Evolutionary conservation across 176 grass and related monocot genomes (phyloP).

Genomic region (Elaeis guineensis): DNA sequence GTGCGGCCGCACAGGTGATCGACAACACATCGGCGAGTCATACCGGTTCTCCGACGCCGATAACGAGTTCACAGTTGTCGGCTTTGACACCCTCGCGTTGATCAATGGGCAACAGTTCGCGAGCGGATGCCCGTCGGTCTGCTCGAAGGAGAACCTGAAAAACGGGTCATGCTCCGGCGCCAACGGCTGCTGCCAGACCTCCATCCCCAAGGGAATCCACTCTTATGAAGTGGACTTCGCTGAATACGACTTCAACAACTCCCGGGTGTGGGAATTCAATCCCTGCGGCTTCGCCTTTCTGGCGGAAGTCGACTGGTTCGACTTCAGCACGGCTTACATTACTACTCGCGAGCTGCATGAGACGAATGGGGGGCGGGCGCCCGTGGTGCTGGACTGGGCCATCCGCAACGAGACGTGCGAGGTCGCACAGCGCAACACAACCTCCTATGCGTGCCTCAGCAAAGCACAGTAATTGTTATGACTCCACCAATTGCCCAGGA

Average conservation of each 20-base stretch:
- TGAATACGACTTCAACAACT: conserved; percentile 27
- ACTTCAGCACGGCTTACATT: conserved; percentile 37
- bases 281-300: conserved; percentile 51
- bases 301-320: conserved; percentile 41
- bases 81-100: conserved; percentile 55
- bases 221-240: conserved; percentile 34
- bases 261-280: conserved; percentile 5
- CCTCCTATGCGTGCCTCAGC: conserved; percentile 30
- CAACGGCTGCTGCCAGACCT: conserved; percentile 62
- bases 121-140: conserved; percentile 27
- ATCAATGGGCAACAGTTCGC: conserved; percentile 21
- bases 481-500: conserved; percentile 2
- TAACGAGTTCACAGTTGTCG: conserved; percentile 64
- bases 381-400: conserved; percentile 63
- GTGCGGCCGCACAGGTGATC: too few species aligned
- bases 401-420: conserved; percentile 33
- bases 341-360: conserved; percentile 10
- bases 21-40: too few species aligned
- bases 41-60: conserved; percentile 40
- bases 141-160: conserved; percentile 10
- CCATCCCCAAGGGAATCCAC: conserved; percentile 31
- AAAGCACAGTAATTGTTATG: conserved; percentile 7
- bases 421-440: background rate
- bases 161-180: conserved; percentile 51
- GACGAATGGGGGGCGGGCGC: conserved; percentile 5